phyloP scores from a whole-genome alignment of 2,329 filamentous ascomycete genomes.

The Albophoma yamanashiensis region DNA sequence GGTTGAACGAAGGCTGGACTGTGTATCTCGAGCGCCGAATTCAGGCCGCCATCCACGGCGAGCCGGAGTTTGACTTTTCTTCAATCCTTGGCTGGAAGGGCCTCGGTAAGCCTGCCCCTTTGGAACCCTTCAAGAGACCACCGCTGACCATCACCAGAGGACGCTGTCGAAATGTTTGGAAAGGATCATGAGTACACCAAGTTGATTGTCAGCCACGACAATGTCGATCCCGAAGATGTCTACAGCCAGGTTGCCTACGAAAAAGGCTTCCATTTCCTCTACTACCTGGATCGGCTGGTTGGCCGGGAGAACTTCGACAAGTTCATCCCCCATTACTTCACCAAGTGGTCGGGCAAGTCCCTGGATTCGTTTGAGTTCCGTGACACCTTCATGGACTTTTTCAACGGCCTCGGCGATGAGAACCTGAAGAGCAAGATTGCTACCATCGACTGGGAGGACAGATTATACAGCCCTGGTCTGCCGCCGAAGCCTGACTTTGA shows the following conservation, averaged over 20 bases:
- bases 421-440: slow-evolving; percentile 54
- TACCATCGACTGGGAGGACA: slow-evolving; percentile 77
- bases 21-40: slow-evolving; percentile 87
- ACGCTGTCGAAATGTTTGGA: slow-evolving; percentile 69
- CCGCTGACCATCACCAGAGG: slow-evolving; percentile 34
- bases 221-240: slow-evolving; percentile 88
- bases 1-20: slow-evolving; percentile 79
- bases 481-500: slow-evolving; percentile 89
- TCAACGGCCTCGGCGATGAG: slow-evolving; percentile 52
- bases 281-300: slow-evolving; percentile 77
- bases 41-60: slow-evolving; percentile 65
- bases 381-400: slow-evolving; percentile 76
- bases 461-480: slow-evolving; percentile 80
- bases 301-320: slow-evolving; percentile 82
- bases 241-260: slow-evolving; percentile 92
- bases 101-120: slow-evolving; percentile 38
- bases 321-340: slow-evolving; percentile 94
- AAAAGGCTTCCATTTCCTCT: slow-evolving; percentile 92
- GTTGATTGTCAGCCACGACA: slow-evolving; percentile 75
- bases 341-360: slow-evolving; percentile 72
- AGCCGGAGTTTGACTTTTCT: slow-evolving; percentile 82
- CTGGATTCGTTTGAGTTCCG: slow-evolving; percentile 95
- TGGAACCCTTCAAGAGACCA: background rate
- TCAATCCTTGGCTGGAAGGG: slow-evolving; percentile 94
- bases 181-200: slow-evolving; percentile 88